phyloP scores from a whole-genome alignment of 2,329 filamentous ascomycete species.

The Diaporthe longicolla region DNA sequence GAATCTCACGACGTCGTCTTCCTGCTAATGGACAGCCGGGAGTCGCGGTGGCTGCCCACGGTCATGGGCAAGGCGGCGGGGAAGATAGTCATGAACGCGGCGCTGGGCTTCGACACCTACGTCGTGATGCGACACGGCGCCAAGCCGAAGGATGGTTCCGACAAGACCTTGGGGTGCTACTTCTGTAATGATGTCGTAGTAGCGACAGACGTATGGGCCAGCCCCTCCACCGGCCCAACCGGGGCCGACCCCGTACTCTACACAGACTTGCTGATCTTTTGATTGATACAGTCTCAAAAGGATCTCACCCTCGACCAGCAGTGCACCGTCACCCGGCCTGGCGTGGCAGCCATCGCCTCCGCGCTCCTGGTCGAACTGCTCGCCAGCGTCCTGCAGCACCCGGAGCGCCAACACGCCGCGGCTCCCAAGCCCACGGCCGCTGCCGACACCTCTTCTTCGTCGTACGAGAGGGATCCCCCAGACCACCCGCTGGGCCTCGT shows the following conservation, averaged over 20 bases:
- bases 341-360: constrained; percentile 92
- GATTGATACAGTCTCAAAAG: constrained; percentile 79
- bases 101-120: constrained; percentile 95
- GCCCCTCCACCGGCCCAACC: neutral
- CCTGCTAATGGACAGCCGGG: constrained; percentile 95
- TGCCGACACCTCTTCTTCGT: constrained; percentile 54
- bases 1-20: constrained; percentile 93
- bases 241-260: constrained; percentile 55
- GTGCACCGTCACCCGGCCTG: constrained; percentile 95
- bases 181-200: constrained; percentile 99
- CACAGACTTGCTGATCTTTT: constrained; percentile 45
- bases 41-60: constrained; percentile 95
- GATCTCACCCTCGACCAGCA: constrained; percentile 97
- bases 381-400: constrained; percentile 89
- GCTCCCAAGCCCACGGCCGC: constrained; percentile 61
- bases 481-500: constrained; percentile 77
- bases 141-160: constrained; percentile 67
- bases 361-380: constrained; percentile 91
- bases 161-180: constrained; percentile 88
- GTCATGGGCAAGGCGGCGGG: constrained; percentile 93
- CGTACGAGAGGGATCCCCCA: constrained; percentile 66
- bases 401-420: constrained; percentile 74
- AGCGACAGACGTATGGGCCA: constrained; percentile 79
- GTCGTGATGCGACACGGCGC: constrained; percentile 97
- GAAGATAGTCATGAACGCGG: constrained; percentile 97